A percentile compares a stretch with the other conserved stretches of the same genome.
These are phyloP conservation scores for Zasmidium cellare DNA, from an alignment of 2,329 filamentous ascomycete species.

Conservation along the genomic window DNA sequence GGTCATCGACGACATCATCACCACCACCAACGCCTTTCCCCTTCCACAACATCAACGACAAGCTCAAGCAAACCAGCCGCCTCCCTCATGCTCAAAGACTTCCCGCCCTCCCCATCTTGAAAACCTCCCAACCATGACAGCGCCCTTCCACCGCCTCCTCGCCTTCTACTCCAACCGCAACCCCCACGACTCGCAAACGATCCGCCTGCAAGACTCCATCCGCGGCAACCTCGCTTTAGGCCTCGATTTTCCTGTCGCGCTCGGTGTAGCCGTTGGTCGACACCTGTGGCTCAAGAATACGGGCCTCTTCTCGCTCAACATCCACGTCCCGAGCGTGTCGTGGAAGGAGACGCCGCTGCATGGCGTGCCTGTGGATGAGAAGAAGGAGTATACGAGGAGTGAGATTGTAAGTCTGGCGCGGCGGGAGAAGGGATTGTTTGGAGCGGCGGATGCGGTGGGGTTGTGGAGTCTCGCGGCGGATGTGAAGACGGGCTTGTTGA, in stretches of 20 bases:
- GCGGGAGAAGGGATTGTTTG: conserved; percentile 23
- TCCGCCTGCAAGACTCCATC: conserved; percentile 37
- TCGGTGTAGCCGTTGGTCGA: conserved; percentile 33
- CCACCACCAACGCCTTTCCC: background rate
- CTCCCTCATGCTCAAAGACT: background rate
- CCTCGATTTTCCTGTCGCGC: conserved; percentile 39
- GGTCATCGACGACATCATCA: background rate
- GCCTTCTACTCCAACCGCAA: conserved; percentile 37
- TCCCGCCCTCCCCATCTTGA: background rate
- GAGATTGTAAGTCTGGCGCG: conserved; percentile 30
- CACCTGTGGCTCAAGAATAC: conserved; percentile 37
- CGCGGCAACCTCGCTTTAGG: conserved; percentile 37
- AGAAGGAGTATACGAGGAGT: conserved; percentile 28
- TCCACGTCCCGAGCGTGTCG: conserved; percentile 35
- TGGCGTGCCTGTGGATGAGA: conserved; percentile 33
- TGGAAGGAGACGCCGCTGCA: conserved; percentile 32
- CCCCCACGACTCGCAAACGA: conserved; percentile 30
- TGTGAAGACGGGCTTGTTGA: conserved; percentile 31
- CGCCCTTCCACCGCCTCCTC: conserved; percentile 39
- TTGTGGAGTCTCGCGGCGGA: conserved; percentile 36
- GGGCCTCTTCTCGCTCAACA: conserved; percentile 32
- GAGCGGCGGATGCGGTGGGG: conserved; percentile 32
- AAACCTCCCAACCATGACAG: conserved; percentile 1
- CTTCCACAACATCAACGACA: background rate
- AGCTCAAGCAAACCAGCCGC: too few relatives aligned